Evolutionary conservation across 805 yeast genomes (phyloP).

Genomic region (Wickerhamomyces strasburgensis): DNA sequence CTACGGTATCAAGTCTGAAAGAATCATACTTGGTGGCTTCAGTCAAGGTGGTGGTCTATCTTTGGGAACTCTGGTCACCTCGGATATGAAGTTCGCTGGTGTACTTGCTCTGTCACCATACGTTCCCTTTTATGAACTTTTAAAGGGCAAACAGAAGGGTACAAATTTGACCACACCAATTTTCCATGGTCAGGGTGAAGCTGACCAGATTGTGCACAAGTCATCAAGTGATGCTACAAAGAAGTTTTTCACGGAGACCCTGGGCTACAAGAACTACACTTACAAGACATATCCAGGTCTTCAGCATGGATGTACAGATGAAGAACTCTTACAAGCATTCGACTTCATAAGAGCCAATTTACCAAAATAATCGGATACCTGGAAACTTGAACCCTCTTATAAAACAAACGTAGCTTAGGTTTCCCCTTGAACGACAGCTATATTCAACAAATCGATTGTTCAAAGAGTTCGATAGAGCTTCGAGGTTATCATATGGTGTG

Average conservation of each 20-base stretch:
- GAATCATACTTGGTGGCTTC: conserved; percentile 90
- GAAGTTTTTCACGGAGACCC: conserved; percentile 37
- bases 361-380: conserved; percentile 16
- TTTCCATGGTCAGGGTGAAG: conserved; percentile 85
- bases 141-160: conserved; percentile 24
- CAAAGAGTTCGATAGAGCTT: no score
- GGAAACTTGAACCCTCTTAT: no score
- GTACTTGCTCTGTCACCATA: conserved; percentile 76
- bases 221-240: conserved; percentile 30
- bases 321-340: conserved; percentile 56
- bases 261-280: conserved; percentile 43
- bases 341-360: conserved; percentile 35
- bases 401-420: no score
- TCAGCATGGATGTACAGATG: conserved; percentile 62
- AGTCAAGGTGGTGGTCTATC: conserved; percentile 90
- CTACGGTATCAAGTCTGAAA: conserved; percentile 50
- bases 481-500: no score
- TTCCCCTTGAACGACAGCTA: no score
- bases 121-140: conserved; percentile 28
- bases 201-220: conserved; percentile 58
- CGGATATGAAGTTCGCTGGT: conserved; percentile 70
- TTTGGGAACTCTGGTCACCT: conserved; percentile 50
- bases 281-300: conserved; percentile 58
- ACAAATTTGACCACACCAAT: conserved; percentile 63
- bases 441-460: no score